Conservation (phyloP, 305 asterid genomes). For the Fraxinus sp. region DNA sequence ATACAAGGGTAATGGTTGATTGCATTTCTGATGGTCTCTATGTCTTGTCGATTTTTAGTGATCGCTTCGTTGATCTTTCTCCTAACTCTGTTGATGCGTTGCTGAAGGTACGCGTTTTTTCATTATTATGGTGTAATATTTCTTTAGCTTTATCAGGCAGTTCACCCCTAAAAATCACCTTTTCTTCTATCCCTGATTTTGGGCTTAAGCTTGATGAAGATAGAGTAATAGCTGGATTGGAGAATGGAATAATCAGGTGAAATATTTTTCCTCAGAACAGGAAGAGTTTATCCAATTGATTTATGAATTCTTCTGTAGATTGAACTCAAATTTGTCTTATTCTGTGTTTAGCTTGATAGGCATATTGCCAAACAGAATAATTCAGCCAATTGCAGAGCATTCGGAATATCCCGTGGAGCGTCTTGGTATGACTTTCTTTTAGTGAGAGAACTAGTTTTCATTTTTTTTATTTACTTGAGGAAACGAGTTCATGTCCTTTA, state of each 20-base stretch:
- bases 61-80: conserved; percentile 77
- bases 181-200: conserved; percentile 7
- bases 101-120: conserved; percentile 60
- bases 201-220: conserved; percentile 82
- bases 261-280: conserved; percentile 7
- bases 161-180: neutral
- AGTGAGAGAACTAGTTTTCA: neutral
- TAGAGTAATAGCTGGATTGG: conserved; percentile 78
- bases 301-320: neutral
- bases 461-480: neutral
- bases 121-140: neutral
- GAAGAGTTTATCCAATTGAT: neutral
- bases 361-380: conserved; percentile 83
- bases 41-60: conserved; percentile 47
- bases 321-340: conserved; percentile 14
- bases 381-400: conserved; percentile 94
- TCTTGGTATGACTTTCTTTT: conserved; percentile 59
- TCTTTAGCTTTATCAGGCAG: neutral
- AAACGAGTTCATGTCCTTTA: neutral
- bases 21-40: conserved; percentile 23
- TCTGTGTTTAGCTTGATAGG: conserved; percentile 65
- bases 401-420: conserved; percentile 83
- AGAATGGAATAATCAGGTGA: conserved; percentile 86
- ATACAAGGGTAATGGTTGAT: conserved; percentile 12
- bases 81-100: conserved; percentile 81